A percentile compares a stretch with the other conserved stretches of the same genome.
phyloP scores from a whole-genome alignment of 768 basidiomycete species.

The Lyophyllum semitale region DNA sequence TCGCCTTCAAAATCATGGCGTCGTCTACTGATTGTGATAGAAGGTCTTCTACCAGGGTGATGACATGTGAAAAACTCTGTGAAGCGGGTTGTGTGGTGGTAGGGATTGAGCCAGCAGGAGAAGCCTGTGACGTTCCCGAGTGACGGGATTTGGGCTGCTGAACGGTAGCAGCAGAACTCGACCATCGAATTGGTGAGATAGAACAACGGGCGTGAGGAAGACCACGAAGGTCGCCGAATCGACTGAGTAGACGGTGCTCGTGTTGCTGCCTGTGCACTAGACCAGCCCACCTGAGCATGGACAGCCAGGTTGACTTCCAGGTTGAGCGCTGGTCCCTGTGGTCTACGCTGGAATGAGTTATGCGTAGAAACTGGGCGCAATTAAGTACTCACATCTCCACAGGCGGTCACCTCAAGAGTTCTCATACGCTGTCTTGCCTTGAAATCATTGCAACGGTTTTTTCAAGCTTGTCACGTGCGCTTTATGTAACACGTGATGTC shows the following conservation, averaged over 20 bases:
- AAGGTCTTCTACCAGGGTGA: conserved; percentile 7
- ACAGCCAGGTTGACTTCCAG: conserved; percentile 49
- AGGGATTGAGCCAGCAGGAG: background rate
- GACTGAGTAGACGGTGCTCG: conserved; percentile 35
- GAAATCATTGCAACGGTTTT: background rate
- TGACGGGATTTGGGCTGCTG: background rate
- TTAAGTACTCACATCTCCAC: conserved; percentile 9
- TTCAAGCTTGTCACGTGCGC: background rate
- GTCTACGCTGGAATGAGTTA: background rate
- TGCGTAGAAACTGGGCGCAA: background rate
- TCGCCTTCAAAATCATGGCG: conserved; percentile 11
- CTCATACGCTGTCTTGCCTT: background rate
- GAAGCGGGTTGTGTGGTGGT: background rate
- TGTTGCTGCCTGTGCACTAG: conserved; percentile 56
- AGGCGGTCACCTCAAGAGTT: background rate
- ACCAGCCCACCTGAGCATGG: conserved; percentile 72
- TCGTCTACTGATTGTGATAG: conserved; percentile 4
- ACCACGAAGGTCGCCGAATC: conserved; percentile 16
- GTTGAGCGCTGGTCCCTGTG: conserved; percentile 14
- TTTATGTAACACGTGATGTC: background rate
- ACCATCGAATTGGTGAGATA: conserved; percentile 5
- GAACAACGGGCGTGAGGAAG: conserved; percentile 7
- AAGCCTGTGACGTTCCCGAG: background rate
- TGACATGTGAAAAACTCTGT: conserved; percentile 7
- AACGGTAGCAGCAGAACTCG: background rate